Evolutionary conservation across 176 grass and related monocot genomes (phyloP), one percentile per base, ranked within the genome.

Genomic region (Poa pratensis): DNA sequence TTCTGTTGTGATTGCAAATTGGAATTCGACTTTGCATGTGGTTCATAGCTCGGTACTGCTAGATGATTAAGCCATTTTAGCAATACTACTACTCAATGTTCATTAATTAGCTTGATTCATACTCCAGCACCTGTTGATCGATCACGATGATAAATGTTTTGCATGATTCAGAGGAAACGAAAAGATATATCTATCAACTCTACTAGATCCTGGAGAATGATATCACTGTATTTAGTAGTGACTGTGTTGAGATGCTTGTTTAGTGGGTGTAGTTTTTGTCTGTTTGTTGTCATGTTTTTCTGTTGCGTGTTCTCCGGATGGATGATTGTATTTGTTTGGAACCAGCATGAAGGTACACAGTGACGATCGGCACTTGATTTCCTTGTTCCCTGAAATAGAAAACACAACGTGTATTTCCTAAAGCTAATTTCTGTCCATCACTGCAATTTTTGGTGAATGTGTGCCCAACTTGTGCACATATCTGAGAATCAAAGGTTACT

Each of bases 1-100:
- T 79, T 79, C 52, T 79, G 58, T 80, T 45, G 45, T 84, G 74
- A 73, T 74, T 86, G 84, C 46, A 86, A 35, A 90, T 86, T 37
- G 88, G 73, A 86, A 90, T 86, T 82, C 80, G 50, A 17, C 26
- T 83, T 73, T 80, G 81, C 81, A 45, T 79, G 17, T 32, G 24
- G 7, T 49, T 63, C 77, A 80, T 49, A 65, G 77, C 42, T 46
- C 43, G 40, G 10, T 65, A 49, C 72, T 45, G 3, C 70, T 51
- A 63, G 53, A 80, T 65, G 24, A 49, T 80, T 28, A 32, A 15
- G 40, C 77, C 24, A 79, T 39, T 13, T 63, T 60, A 60, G 54
- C 49, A 51, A 17, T 9, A 27, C 22, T 79, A 12, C 54, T 58
- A 19, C 77, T 19, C 77, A 30, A 48, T 80, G 42, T 49, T 32